Evolutionary conservation across 75 land plant species (phyloP).

Genomic region (Pseudotsuga menziesii): DNA sequence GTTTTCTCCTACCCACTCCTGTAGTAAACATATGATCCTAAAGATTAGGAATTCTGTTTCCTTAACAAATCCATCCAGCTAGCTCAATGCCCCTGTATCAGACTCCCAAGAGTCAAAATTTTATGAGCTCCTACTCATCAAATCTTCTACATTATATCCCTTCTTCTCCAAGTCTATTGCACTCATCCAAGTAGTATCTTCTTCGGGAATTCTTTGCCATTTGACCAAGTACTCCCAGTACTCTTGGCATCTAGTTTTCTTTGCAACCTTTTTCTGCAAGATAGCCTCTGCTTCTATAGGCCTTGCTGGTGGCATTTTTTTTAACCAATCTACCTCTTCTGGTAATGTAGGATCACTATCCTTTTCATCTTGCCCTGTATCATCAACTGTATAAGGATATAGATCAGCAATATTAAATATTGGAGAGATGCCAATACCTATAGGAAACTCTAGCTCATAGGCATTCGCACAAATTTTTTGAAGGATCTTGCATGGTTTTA

Average conservation of each 20-base stretch:
- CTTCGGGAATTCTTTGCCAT: neutral
- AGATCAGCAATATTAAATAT: neutral
- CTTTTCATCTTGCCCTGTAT: too few relatives aligned
- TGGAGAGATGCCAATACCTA: neutral
- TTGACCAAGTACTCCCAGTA: neutral
- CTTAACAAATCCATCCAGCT: too few relatives aligned
- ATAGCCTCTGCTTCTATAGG: neutral
- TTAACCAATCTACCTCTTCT: neutral
- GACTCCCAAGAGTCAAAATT: too few relatives aligned
- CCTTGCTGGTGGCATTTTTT: neutral
- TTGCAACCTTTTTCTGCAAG: neutral
- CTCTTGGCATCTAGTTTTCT: neutral
- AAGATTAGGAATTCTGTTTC: too few relatives aligned
- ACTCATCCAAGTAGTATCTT: neutral
- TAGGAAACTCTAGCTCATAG: neutral
- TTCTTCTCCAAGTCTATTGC: neutral
- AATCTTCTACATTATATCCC: neutral
- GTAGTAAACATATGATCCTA: too few relatives aligned
- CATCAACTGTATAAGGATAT: neutral
- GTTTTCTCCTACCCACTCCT: too few relatives aligned
- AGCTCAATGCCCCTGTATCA: too few relatives aligned
- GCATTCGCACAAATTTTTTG: neutral
- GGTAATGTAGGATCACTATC: too few relatives aligned
- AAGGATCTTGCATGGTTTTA: neutral
- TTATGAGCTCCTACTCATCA: neutral